phyloP scores from a whole-genome alignment of 768 basidiomycete species.

The Clavaria fumosa region DNA sequence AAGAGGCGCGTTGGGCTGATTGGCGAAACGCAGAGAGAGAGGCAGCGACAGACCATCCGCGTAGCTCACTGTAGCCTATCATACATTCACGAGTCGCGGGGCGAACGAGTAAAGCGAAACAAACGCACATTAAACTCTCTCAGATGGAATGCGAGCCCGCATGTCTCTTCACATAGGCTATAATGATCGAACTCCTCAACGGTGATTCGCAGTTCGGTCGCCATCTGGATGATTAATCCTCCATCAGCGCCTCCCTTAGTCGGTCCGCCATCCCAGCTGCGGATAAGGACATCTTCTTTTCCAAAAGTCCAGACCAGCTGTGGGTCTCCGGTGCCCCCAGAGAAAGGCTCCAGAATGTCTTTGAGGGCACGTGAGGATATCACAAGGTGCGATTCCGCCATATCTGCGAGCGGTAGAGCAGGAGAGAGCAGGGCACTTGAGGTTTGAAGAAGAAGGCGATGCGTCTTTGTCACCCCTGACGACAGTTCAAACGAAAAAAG shows the following conservation, averaged over 20 bases:
- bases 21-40: constrained; percentile 62
- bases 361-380: constrained; percentile 61
- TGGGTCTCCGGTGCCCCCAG: constrained; percentile 53
- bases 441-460: constrained; percentile 47
- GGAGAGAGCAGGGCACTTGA: constrained; percentile 50
- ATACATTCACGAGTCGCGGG: background rate
- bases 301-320: constrained; percentile 73
- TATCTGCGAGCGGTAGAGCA: constrained; percentile 39
- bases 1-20: constrained; percentile 57
- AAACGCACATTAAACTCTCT: constrained; percentile 63
- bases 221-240: constrained; percentile 42
- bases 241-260: constrained; percentile 21
- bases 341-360: constrained; percentile 75
- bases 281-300: constrained; percentile 49
- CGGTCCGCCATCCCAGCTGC: constrained; percentile 34
- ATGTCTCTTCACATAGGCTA: constrained; percentile 44
- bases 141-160: constrained; percentile 63
- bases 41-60: constrained; percentile 54
- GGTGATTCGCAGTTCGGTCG: constrained; percentile 64
- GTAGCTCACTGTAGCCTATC: constrained; percentile 67
- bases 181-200: constrained; percentile 73
- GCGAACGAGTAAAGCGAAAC: background rate
- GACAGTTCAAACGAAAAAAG: constrained; percentile 4
- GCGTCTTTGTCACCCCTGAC: constrained; percentile 69
- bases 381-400: constrained; percentile 46